Percentiles rank a stretch among this genome's conserved stretches.
These are phyloP conservation scores for Xylariaceae sp. DNA, from an alignment of 2,329 filamentous ascomycete genomes.

Conservation along the genomic window DNA sequence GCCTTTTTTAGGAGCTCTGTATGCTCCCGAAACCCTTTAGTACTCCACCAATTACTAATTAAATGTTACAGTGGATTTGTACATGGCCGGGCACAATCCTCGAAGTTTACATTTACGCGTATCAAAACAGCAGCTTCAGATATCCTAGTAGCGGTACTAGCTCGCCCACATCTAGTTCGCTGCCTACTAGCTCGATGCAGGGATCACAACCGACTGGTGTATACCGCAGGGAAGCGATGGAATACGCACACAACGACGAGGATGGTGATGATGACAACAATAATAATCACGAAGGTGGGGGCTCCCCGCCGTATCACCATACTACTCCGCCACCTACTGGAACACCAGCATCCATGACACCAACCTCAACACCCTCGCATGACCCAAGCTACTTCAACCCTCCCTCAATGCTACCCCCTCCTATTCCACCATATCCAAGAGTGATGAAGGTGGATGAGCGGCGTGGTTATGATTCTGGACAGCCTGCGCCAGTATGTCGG, in stretches of 20 bases:
- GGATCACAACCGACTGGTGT: background rate
- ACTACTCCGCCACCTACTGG: slow-evolving; percentile 15
- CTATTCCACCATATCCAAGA: slow-evolving; percentile 52
- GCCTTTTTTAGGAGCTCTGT: no score
- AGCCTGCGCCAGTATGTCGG: slow-evolving; percentile 51
- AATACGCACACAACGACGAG: background rate
- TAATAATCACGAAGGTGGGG: background rate
- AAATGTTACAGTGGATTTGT: slow-evolving; percentile 67
- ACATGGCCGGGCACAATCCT: slow-evolving; percentile 62
- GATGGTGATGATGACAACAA: no score
- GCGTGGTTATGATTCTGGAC: slow-evolving; percentile 45
- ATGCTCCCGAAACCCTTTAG: no score
- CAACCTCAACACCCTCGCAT: slow-evolving; percentile 20
- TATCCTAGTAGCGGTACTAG: slow-evolving; percentile 16
- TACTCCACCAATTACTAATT: no score
- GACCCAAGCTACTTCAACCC: slow-evolving; percentile 19
- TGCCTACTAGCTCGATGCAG: background rate
- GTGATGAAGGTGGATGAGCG: slow-evolving; percentile 63
- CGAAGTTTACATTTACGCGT: slow-evolving; percentile 63
- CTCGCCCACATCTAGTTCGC: background rate
- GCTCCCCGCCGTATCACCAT: background rate
- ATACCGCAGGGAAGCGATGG: background rate
- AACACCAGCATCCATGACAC: slow-evolving; percentile 15
- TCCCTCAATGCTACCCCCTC: slow-evolving; percentile 24
- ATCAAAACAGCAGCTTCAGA: slow-evolving; percentile 54